phyloP scores from a whole-genome alignment of 1,284 basidiomycete genomes.

The Pseudomicrostroma phylloplanum region DNA sequence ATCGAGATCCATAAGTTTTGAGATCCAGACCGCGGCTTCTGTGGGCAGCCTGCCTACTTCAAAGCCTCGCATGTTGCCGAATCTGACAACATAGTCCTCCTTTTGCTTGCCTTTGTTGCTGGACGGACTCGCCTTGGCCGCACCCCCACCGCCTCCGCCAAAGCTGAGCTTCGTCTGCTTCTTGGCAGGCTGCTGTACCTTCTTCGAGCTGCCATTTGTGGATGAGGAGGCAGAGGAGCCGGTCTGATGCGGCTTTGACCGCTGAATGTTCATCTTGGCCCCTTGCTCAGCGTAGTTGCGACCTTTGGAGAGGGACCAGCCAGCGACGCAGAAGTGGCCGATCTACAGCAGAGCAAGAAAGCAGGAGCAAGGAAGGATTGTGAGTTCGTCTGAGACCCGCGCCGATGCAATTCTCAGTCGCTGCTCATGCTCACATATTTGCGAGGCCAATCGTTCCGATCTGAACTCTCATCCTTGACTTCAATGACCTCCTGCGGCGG shows the following conservation, averaged over 20 bases:
- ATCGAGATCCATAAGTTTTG: conserved; percentile 37
- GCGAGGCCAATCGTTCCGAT: background rate
- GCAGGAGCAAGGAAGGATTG: too few relatives aligned
- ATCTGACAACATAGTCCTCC: conserved; percentile 45
- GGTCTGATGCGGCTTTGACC: conserved; percentile 27
- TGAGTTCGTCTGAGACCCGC: background rate
- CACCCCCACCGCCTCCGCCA: conserved; percentile 8
- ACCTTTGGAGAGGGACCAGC: conserved; percentile 46
- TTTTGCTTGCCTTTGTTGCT: conserved; percentile 19
- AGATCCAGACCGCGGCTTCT: conserved; percentile 45
- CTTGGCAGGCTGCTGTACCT: conserved; percentile 17
- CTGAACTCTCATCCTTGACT: background rate
- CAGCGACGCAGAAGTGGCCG: conserved; percentile 44
- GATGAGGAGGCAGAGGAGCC: conserved; percentile 2
- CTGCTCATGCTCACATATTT: conserved; percentile 2
- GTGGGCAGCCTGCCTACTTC: conserved; percentile 43
- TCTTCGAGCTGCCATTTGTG: conserved; percentile 6
- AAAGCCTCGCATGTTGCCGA: conserved; percentile 43
- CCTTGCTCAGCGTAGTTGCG: conserved; percentile 35
- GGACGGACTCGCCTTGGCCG: background rate
- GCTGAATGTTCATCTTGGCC: conserved; percentile 35
- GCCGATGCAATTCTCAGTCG: background rate
- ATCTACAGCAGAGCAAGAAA: conserved; percentile 22
- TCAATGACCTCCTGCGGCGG: background rate
- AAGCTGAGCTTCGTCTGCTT: conserved; percentile 40